A percentile compares a stretch with the other conserved stretches of the same genome.
These are phyloP conservation scores for Penicillium sp. DNA, from an alignment of 2,329 filamentous ascomycete genomes.

Conservation along the genomic window DNA sequence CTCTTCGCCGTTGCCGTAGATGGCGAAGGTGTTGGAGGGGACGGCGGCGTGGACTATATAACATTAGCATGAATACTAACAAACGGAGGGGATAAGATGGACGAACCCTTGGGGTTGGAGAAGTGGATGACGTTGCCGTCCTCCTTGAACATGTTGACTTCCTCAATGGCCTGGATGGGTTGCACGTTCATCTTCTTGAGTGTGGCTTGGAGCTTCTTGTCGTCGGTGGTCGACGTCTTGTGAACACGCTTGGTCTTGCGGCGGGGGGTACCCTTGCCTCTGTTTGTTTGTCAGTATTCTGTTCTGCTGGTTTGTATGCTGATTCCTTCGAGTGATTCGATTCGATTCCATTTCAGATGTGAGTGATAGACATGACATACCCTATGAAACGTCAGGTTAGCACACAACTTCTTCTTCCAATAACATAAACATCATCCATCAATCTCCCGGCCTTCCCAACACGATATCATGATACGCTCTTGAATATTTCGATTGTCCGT, in stretches of 20 bases:
- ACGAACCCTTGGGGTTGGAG: conserved; percentile 89
- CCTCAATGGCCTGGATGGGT: conserved; percentile 98
- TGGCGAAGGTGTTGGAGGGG: conserved; percentile 97
- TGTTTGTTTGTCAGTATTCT: conserved; percentile 34
- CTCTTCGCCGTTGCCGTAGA: conserved; percentile 98
- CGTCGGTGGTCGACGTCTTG: conserved; percentile 86
- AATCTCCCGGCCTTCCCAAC: neutral
- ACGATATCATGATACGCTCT: too few species aligned
- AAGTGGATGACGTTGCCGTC: conserved; percentile 99
- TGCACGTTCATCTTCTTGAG: conserved; percentile 99
- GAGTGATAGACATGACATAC: neutral
- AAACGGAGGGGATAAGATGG: neutral
- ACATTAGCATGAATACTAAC: neutral
- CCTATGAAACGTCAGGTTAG: conserved; percentile 1
- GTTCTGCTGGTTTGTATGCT: neutral
- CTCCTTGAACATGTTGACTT: conserved; percentile 99
- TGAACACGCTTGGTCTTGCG: conserved; percentile 98
- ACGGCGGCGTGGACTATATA: conserved; percentile 86
- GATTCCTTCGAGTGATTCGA: neutral
- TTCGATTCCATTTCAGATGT: neutral
- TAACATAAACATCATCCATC: neutral
- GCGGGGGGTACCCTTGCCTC: conserved; percentile 97
- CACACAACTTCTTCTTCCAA: neutral
- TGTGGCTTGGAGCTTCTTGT: conserved; percentile 98
- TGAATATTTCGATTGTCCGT: neutral